phyloP scores from a whole-genome alignment of 2,329 filamentous ascomycete species.

The Microsporum canis region DNA sequence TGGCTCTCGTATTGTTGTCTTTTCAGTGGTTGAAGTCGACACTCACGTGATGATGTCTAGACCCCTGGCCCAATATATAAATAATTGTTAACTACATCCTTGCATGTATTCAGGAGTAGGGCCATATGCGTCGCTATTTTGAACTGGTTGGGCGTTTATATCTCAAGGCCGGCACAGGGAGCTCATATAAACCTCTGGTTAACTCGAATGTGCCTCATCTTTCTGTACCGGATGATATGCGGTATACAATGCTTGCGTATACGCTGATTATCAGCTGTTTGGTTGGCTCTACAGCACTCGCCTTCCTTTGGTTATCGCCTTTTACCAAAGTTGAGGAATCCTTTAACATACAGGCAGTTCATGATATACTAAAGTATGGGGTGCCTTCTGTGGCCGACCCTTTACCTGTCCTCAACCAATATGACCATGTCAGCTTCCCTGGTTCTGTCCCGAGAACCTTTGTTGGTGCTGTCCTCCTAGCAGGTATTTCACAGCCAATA shows the following conservation, averaged over 20 bases:
- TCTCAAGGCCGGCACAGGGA: too few species aligned
- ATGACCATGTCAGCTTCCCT: slow-evolving; percentile 84
- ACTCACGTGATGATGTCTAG: too few species aligned
- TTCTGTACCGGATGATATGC: background rate
- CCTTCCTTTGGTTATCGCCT: slow-evolving; percentile 45
- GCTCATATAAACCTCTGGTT: too few species aligned
- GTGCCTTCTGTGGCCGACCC: slow-evolving; percentile 47
- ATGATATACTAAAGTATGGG: slow-evolving; percentile 78
- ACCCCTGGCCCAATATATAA: too few species aligned
- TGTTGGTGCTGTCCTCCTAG: slow-evolving; percentile 64
- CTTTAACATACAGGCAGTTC: slow-evolving; percentile 88
- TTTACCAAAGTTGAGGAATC: slow-evolving; percentile 98
- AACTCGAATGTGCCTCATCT: background rate
- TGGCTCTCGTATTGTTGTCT: too few species aligned
- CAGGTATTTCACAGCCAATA: slow-evolving; percentile 59
- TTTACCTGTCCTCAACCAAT: slow-evolving; percentile 28
- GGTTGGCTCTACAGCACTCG: background rate
- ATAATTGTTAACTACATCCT: too few species aligned
- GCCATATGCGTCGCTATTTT: too few species aligned
- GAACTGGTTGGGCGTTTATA: too few species aligned
- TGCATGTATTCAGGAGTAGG: too few species aligned
- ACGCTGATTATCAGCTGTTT: background rate
- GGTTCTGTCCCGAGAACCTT: slow-evolving; percentile 89
- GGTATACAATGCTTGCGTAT: background rate
- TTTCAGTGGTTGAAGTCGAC: too few species aligned